Evolutionary conservation across 805 yeast genomes (phyloP).

Genomic region (Monosporozyma servazzii): DNA sequence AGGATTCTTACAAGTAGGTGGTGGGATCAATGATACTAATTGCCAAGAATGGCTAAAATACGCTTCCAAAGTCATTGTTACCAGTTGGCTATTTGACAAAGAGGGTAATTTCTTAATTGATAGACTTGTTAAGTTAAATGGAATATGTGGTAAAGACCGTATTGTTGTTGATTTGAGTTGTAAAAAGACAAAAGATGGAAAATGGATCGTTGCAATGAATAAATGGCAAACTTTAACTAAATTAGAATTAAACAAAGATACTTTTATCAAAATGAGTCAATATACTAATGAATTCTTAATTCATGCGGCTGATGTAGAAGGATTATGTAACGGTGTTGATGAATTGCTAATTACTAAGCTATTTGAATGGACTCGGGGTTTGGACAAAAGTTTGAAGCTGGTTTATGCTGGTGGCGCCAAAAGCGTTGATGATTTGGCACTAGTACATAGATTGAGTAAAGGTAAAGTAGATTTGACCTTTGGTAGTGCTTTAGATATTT

Average conservation of each 20-base stretch:
- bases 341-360: slow-evolving; percentile 59
- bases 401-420: slow-evolving; percentile 98
- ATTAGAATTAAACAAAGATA: slow-evolving; percentile 43
- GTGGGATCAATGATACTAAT: slow-evolving; percentile 73
- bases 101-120: slow-evolving; percentile 39
- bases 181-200: slow-evolving; percentile 33
- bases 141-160: slow-evolving; percentile 50
- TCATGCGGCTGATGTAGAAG: slow-evolving; percentile 99
- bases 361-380: slow-evolving; percentile 58
- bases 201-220: slow-evolving; percentile 95
- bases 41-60: slow-evolving; percentile 68
- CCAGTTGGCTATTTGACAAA: slow-evolving; percentile 72
- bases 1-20: slow-evolving; percentile 71
- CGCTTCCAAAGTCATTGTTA: slow-evolving; percentile 84
- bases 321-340: slow-evolving; percentile 89
- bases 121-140: slow-evolving; percentile 43
- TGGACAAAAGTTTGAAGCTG: slow-evolving; percentile 46
- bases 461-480: slow-evolving; percentile 87
- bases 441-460: slow-evolving; percentile 56
- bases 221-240: slow-evolving; percentile 91
- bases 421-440: slow-evolving; percentile 53
- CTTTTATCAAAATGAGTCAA: slow-evolving; percentile 44
- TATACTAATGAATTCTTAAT: slow-evolving; percentile 83
- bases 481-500: slow-evolving; percentile 89
- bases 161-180: slow-evolving; percentile 91